Percentiles rank a stretch among this genome's conserved stretches.
phyloP scores from a whole-genome alignment of 495 filamentous ascomycete species.

The Penicillium subrubescens region DNA sequence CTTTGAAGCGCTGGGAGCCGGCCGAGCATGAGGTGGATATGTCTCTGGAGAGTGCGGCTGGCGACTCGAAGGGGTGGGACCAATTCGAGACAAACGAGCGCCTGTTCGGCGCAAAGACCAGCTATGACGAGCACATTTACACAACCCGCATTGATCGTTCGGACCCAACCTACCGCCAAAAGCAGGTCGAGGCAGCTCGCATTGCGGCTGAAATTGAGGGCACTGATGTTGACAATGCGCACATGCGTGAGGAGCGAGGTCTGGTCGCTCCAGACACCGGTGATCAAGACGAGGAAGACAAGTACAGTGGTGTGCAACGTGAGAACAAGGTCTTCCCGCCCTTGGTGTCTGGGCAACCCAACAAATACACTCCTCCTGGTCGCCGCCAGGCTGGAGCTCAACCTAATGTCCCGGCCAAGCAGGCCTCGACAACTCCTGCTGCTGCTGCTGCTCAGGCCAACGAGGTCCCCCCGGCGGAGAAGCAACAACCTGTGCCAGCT shows the following conservation, averaged over 20 bases:
- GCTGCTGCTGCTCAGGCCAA: constrained; percentile 30
- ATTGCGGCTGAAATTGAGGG: constrained; percentile 90
- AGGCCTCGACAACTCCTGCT: constrained; percentile 16
- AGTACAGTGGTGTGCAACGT: constrained; percentile 91
- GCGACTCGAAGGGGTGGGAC: constrained; percentile 68
- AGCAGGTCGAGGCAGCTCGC: constrained; percentile 72
- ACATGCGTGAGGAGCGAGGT: constrained; percentile 89
- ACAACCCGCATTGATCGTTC: constrained; percentile 85
- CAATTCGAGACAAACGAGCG: constrained; percentile 91
- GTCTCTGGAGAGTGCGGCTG: constrained; percentile 62
- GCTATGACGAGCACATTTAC: constrained; percentile 92
- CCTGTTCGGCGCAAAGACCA: constrained; percentile 81
- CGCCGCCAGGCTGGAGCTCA: constrained; percentile 74
- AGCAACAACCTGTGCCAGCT: constrained; percentile 26
- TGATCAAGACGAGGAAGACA: constrained; percentile 88
- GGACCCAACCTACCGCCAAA: constrained; percentile 77
- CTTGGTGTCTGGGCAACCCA: constrained; percentile 60
- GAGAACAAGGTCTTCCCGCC: constrained; percentile 68
- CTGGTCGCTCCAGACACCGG: constrained; percentile 63
- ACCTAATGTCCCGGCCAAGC: constrained; percentile 64
- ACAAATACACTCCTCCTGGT: constrained; percentile 89
- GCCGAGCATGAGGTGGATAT: constrained; percentile 62
- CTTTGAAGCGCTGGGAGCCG: constrained; percentile 83
- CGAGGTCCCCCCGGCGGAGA: constrained; percentile 40
- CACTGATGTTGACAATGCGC: constrained; percentile 66